phyloP scores from a whole-genome alignment of 2,329 filamentous ascomycete genomes.

The Aspergillus fumigatus region DNA sequence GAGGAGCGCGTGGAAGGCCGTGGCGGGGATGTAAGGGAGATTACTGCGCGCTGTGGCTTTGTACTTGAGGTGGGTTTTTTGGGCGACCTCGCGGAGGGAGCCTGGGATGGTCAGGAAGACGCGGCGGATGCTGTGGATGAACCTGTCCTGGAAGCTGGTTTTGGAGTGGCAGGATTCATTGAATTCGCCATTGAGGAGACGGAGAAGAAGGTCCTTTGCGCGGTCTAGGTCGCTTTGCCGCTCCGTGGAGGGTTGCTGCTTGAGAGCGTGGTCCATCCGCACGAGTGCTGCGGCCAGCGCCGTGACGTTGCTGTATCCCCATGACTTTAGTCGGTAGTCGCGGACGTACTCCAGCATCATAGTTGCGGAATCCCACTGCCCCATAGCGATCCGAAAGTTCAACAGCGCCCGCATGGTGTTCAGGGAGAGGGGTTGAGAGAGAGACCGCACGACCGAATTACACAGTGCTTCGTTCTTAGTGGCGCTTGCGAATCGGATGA shows the following conservation, averaged over 20 bases:
- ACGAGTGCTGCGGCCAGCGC: constrained; percentile 39
- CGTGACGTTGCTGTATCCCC: constrained; percentile 35
- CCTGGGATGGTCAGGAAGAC: constrained; percentile 32
- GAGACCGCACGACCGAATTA: constrained; percentile 23
- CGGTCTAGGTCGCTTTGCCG: constrained; percentile 15
- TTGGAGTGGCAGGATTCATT: constrained; percentile 18
- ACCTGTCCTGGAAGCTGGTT: constrained; percentile 24
- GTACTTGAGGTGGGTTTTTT: constrained; percentile 13
- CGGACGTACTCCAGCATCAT: constrained; percentile 31
- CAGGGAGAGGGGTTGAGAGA: constrained; percentile 29
- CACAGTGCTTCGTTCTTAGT: constrained; percentile 40
- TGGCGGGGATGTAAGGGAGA: constrained; percentile 28
- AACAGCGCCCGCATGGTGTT: constrained; percentile 35
- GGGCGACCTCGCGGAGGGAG: constrained; percentile 24
- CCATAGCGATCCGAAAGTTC: constrained; percentile 29
- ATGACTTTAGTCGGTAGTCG: constrained; percentile 31
- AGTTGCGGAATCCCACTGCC: constrained; percentile 31
- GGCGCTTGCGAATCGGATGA: constrained; percentile 52
- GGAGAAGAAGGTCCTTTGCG: constrained; percentile 30
- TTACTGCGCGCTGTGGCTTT: constrained; percentile 12
- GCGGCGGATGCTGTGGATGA: constrained; percentile 25
- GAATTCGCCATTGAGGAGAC: constrained; percentile 33
- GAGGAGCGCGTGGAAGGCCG: constrained; percentile 51
- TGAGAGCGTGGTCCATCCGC: constrained; percentile 26
- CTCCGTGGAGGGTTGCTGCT: constrained; percentile 11